A percentile compares a stretch with the other conserved stretches of the same genome.
These are phyloP conservation scores for Globisporangium megalacanthum DNA, from an alignment of 352 stramenopile species.

Conservation along the genomic window DNA sequence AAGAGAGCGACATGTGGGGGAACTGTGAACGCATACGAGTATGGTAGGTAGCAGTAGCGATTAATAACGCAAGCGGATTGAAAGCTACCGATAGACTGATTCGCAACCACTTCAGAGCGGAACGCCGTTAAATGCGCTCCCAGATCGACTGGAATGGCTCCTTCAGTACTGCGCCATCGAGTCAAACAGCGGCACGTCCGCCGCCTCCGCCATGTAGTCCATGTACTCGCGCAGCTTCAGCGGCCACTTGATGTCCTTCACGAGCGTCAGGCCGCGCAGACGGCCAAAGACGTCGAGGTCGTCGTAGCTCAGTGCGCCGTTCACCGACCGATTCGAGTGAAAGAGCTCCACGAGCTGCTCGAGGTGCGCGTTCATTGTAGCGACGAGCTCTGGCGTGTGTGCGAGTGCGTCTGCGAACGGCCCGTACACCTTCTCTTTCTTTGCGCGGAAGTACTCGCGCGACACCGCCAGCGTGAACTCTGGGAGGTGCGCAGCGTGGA, in stretches of 20 bases:
- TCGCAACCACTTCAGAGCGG: too few species aligned
- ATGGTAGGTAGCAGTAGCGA: too few species aligned
- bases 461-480: constrained; percentile 37
- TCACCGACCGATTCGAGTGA: constrained; percentile 38
- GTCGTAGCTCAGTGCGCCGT: constrained; percentile 41
- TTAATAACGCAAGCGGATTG: too few species aligned
- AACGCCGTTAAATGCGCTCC: too few species aligned
- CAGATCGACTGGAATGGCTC: too few species aligned
- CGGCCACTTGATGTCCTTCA: constrained; percentile 41
- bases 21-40: too few species aligned
- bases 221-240: constrained; percentile 39
- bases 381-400: constrained; percentile 33
- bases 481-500: constrained; percentile 33
- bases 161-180: constrained; percentile 26
- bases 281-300: constrained; percentile 47
- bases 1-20: too few species aligned
- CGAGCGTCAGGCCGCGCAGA: constrained; percentile 41
- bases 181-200: constrained; percentile 36
- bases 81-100: too few species aligned
- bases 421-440: constrained; percentile 52
- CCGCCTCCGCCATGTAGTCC: constrained; percentile 27
- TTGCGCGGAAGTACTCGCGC: constrained; percentile 45
- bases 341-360: constrained; percentile 29
- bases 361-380: constrained; percentile 28
- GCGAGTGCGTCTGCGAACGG: constrained; percentile 34